A percentile compares a stretch with the other conserved stretches of the same genome.
Conservation (phyloP, 305 asterid genomes). For the Ilex paraguariensis region DNA sequence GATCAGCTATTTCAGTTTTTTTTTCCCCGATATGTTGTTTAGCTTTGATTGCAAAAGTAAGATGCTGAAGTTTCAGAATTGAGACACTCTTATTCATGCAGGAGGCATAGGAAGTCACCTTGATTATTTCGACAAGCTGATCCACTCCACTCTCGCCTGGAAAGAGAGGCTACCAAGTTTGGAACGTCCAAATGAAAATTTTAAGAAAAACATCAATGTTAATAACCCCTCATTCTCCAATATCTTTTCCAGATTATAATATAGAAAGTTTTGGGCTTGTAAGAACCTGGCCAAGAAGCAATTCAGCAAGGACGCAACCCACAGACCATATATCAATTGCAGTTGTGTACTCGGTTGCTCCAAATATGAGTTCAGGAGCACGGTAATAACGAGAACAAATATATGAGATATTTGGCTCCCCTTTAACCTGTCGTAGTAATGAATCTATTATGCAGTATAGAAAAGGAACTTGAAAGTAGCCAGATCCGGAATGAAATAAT, state of each 20-base stretch:
- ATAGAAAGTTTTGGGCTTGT: slow-evolving; percentile 1
- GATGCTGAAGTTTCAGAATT: background rate
- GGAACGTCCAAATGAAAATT: slow-evolving; percentile 10
- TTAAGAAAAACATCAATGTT: slow-evolving; percentile 8
- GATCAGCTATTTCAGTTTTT: slow-evolving; percentile 1
- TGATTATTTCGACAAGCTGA: slow-evolving; percentile 85
- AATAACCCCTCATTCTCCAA: background rate
- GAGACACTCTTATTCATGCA: slow-evolving; percentile 5
- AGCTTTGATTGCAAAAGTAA: too few relatives aligned
- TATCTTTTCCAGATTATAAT: slow-evolving; percentile 1
- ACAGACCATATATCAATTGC: slow-evolving; percentile 91
- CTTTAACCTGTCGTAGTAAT: slow-evolving; percentile 56
- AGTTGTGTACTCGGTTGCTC: slow-evolving; percentile 79
- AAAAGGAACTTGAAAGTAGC: background rate
- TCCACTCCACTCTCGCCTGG: slow-evolving; percentile 95
- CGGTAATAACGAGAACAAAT: slow-evolving; percentile 85
- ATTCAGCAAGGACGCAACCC: slow-evolving; percentile 84
- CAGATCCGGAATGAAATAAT: background rate
- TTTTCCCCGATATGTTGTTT: too few relatives aligned
- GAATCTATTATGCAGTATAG: slow-evolving; percentile 3
- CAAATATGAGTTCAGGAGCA: slow-evolving; percentile 86
- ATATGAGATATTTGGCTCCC: slow-evolving; percentile 84
- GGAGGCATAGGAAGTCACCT: slow-evolving; percentile 34
- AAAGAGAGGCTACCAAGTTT: slow-evolving; percentile 58
- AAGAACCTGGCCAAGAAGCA: slow-evolving; percentile 86